Evolutionary conservation across 1,284 basidiomycete genomes (phyloP).

Genomic region (Neolentinus lepideus): DNA sequence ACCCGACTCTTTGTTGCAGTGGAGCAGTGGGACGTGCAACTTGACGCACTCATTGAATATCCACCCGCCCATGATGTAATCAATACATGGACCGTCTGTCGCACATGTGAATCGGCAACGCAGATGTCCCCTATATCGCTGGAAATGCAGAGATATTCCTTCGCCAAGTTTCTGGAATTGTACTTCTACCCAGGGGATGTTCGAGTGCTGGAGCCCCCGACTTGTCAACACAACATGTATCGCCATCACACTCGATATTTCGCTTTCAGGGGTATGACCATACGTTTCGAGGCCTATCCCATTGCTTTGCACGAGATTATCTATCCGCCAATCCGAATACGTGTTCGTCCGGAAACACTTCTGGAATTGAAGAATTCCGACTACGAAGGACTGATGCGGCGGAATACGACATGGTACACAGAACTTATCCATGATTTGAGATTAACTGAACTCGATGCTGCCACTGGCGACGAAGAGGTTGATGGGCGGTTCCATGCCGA

Average conservation of each 20-base stretch:
- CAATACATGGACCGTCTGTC: conserved; percentile 91
- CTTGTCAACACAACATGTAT: conserved; percentile 93
- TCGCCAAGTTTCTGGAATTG: conserved; percentile 88
- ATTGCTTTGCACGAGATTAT: conserved; percentile 82
- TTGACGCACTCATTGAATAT: conserved; percentile 46
- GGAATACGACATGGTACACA: conserved; percentile 68
- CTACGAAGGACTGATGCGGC: conserved; percentile 70
- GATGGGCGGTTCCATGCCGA: conserved; percentile 54
- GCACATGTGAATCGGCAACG: conserved; percentile 74
- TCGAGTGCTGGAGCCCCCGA: conserved; percentile 73
- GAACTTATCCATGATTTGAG: conserved; percentile 68
- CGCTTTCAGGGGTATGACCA: conserved; percentile 75
- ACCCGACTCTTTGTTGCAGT: conserved; percentile 80
- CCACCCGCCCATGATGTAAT: conserved; percentile 64
- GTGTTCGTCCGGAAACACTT: conserved; percentile 80
- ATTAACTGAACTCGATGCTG: conserved; percentile 69
- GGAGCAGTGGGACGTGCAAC: conserved; percentile 81
- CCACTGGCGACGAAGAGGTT: conserved; percentile 64
- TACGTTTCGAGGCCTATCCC: conserved; percentile 86
- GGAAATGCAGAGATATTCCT: conserved; percentile 92
- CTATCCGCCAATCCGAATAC: conserved; percentile 84
- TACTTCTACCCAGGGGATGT: conserved; percentile 88
- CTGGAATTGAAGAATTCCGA: conserved; percentile 88
- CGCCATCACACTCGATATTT: conserved; percentile 93
- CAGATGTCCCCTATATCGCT: conserved; percentile 88